Percentiles rank a stretch among this genome's conserved stretches.
Evolutionary conservation across 1,284 basidiomycete species (phyloP).

Genomic region (Bjerkandera adusta): DNA sequence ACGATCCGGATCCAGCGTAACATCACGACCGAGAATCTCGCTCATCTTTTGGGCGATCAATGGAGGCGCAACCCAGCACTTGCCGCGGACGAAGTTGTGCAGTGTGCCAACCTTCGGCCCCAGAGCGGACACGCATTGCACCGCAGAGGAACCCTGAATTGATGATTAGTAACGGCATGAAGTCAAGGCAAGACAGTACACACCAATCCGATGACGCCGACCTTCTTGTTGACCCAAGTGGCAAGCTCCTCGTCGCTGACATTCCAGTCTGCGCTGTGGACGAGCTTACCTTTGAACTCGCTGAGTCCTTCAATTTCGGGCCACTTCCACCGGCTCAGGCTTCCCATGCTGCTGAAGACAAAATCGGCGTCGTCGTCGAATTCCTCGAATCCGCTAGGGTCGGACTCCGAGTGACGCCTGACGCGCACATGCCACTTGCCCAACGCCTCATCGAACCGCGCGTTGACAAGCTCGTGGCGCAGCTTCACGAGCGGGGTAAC

Average conservation of each 20-base stretch:
- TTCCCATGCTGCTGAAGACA: conserved; percentile 14
- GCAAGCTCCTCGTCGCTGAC: conserved; percentile 45
- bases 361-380: conserved; percentile 19
- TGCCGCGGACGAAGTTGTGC: conserved; percentile 57
- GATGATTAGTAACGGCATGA: neutral
- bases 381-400: conserved; percentile 14
- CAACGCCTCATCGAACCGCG: conserved; percentile 43
- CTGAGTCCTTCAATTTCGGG: conserved; percentile 18
- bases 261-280: conserved; percentile 52
- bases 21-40: conserved; percentile 36
- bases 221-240: conserved; percentile 51
- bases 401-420: conserved; percentile 18
- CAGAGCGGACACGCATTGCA: conserved; percentile 60
- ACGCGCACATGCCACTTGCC: conserved; percentile 54
- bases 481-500: conserved; percentile 49
- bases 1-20: conserved; percentile 40
- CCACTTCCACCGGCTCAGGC: conserved; percentile 18
- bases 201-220: conserved; percentile 64
- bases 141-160: conserved; percentile 57
- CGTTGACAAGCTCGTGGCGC: conserved; percentile 46
- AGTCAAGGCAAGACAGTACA: conserved; percentile 17
- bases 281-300: conserved; percentile 14
- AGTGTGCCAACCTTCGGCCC: conserved; percentile 51
- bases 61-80: conserved; percentile 57
- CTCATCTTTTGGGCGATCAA: conserved; percentile 42